These are phyloP conservation scores for Boechera stricta DNA, from an alignment of 345 rosid genomes.

Conservation along the genomic window DNA sequence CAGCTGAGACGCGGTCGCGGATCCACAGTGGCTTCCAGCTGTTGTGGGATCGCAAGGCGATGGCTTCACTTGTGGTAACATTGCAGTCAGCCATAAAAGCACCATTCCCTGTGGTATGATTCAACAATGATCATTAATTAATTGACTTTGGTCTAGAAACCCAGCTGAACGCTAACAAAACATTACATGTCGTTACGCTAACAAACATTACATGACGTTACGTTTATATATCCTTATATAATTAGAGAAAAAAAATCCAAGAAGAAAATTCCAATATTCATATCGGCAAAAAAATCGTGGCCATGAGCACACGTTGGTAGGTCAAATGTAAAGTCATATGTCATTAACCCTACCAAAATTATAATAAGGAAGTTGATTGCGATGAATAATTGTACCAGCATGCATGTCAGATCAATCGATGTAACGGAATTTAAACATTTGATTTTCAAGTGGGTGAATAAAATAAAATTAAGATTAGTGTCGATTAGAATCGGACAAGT, in stretches of 20 bases:
- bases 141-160: neutral
- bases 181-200: neutral
- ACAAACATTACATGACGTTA: neutral
- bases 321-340: slow-evolving; percentile 37
- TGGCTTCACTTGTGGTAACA: slow-evolving; percentile 68
- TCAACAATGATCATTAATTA: slow-evolving; percentile 10
- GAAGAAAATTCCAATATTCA: slow-evolving; percentile 41
- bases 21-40: slow-evolving; percentile 47
- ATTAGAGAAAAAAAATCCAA: slow-evolving; percentile 18
- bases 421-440: slow-evolving; percentile 18
- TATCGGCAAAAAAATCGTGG: slow-evolving; percentile 20
- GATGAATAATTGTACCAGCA: slow-evolving; percentile 36
- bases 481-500: slow-evolving; percentile 13
- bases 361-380: slow-evolving; percentile 1
- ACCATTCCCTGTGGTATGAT: slow-evolving; percentile 60
- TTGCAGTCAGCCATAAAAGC: slow-evolving; percentile 73
- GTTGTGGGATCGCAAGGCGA: slow-evolving; percentile 48
- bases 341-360: slow-evolving; percentile 42
- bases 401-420: slow-evolving; percentile 42
- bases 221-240: slow-evolving; percentile 1
- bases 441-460: slow-evolving; percentile 11
- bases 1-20: slow-evolving; percentile 60
- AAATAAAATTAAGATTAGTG: neutral
- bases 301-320: slow-evolving; percentile 39
- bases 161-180: slow-evolving; percentile 2